These are phyloP conservation scores for Cladosporium sp. DNA, from an alignment of 2,329 filamentous ascomycete genomes.

Conservation along the genomic window DNA sequence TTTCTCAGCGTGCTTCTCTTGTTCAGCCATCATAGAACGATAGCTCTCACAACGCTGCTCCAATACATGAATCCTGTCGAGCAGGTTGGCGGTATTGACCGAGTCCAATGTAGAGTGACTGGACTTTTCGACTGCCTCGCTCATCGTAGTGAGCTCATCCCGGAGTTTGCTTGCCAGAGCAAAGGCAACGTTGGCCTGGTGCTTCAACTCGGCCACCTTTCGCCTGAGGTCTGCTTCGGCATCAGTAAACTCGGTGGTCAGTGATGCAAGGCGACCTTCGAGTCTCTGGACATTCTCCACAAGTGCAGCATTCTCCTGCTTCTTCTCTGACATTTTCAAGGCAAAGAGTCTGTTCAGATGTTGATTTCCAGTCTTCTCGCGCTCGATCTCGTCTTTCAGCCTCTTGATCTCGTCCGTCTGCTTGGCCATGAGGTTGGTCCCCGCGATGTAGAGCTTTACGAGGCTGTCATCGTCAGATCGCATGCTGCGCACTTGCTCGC, in stretches of 20 bases:
- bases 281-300: neutral
- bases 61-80: neutral
- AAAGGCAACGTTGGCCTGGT: neutral
- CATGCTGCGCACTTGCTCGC: neutral
- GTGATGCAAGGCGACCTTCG: neutral
- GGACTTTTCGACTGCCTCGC: neutral
- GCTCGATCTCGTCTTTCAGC: neutral
- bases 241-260: neutral
- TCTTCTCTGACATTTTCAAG: neutral
- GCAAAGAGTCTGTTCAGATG: neutral
- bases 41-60: neutral
- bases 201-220: neutral
- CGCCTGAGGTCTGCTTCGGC: neutral
- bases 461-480: neutral
- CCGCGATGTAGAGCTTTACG: neutral
- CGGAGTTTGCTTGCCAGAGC: neutral
- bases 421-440: neutral
- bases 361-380: neutral
- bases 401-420: neutral
- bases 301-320: neutral
- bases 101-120: neutral
- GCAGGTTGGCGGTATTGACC: neutral
- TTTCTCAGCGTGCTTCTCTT: neutral
- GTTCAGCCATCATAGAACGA: neutral
- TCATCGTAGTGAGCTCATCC: neutral